phyloP scores from a whole-genome alignment of 2,329 filamentous ascomycete genomes.

The Ceratocystis diversiconidia region DNA sequence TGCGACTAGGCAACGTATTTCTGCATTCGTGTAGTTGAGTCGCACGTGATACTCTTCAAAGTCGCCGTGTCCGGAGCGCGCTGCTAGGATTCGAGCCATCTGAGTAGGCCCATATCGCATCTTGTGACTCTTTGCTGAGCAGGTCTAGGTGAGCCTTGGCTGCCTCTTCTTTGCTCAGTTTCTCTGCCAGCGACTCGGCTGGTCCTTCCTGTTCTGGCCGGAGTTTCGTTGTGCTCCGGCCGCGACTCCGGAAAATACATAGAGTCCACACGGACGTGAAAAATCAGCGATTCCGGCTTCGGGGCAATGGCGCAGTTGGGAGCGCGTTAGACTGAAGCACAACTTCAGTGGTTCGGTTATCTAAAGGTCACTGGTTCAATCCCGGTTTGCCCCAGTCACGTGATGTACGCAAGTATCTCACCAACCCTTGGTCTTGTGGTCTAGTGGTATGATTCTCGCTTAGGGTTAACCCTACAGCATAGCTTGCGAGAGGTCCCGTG shows the following conservation, averaged over 20 bases:
- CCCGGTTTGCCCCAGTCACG: conserved; percentile 17
- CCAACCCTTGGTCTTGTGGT: conserved; percentile 34
- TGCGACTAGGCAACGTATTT: too few species aligned
- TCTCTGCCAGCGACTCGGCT: too few species aligned
- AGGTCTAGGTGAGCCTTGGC: too few species aligned
- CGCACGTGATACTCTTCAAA: too few species aligned
- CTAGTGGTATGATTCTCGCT: conserved; percentile 60
- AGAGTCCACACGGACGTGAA: background rate
- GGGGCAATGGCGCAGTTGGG: conserved; percentile 19
- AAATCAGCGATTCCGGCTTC: background rate
- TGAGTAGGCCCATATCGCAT: too few species aligned
- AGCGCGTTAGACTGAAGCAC: conserved; percentile 18
- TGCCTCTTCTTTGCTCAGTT: too few species aligned
- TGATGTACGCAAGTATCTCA: background rate
- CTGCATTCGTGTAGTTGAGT: too few species aligned
- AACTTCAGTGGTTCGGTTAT: conserved; percentile 18
- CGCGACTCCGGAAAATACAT: background rate
- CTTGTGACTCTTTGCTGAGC: too few species aligned
- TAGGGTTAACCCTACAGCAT: conserved; percentile 36
- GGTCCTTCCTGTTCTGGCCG: too few species aligned
- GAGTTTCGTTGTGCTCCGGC: background rate
- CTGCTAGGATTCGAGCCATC: too few species aligned
- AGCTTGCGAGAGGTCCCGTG: conserved; percentile 21
- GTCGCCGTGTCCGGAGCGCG: too few species aligned
- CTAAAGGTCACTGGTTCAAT: conserved; percentile 19